phyloP scores from a whole-genome alignment of 768 basidiomycete species.

The Trametes maxima region DNA sequence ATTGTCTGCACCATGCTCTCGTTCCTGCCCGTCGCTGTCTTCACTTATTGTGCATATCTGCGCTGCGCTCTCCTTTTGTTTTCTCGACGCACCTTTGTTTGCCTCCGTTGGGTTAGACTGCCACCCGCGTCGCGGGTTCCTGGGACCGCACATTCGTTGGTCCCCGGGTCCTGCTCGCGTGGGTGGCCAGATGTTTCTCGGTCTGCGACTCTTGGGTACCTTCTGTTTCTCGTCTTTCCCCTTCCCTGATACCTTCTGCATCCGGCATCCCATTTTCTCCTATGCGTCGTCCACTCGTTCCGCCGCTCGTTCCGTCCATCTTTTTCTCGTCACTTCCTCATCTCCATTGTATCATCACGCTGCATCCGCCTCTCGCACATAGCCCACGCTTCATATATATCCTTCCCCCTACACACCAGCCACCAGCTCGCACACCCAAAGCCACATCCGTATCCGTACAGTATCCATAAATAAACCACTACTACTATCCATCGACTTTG shows the following conservation, averaged over 20 bases:
- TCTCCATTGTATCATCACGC: conserved; percentile 14
- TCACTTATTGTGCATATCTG: conserved; percentile 23
- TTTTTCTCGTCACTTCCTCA: background rate
- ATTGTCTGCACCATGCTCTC: conserved; percentile 20
- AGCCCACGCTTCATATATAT: conserved; percentile 21
- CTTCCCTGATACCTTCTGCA: background rate
- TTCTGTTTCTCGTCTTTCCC: background rate
- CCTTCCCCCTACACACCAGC: background rate
- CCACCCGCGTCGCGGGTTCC: background rate
- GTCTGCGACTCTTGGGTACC: conserved; percentile 1
- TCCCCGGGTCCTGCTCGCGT: background rate
- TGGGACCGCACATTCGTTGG: background rate
- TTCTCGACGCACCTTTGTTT: conserved; percentile 15
- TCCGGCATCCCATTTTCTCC: background rate
- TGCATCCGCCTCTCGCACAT: conserved; percentile 15
- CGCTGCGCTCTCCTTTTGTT: conserved; percentile 7
- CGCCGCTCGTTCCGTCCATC: conserved; percentile 8
- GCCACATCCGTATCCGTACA: conserved; percentile 13
- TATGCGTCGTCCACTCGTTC: conserved; percentile 20
- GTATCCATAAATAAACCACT: conserved; percentile 20
- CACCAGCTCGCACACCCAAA: background rate
- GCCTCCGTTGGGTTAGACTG: conserved; percentile 10
- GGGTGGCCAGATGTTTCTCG: conserved; percentile 7
- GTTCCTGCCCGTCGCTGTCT: conserved; percentile 11
- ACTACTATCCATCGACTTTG: conserved; percentile 12